Percentiles rank a stretch among this genome's conserved stretches.
Conservation (phyloP, 208 protist genomes). For the Tritrichomonas musculus region DNA sequence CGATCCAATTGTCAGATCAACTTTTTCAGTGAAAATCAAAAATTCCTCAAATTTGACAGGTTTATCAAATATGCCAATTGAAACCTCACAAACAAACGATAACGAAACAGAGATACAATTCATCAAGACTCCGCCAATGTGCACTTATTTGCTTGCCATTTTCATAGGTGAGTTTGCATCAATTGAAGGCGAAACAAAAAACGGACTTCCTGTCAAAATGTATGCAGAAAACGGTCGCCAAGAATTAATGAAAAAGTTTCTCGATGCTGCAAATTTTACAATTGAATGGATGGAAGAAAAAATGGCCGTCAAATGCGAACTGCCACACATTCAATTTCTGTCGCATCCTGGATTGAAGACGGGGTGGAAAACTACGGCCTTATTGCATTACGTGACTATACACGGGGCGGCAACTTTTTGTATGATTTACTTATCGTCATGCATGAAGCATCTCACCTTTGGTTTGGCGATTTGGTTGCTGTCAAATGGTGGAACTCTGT, state of each 20-base stretch:
- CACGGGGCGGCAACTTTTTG: neutral
- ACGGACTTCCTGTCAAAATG: neutral
- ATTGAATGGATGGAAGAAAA: too few species aligned
- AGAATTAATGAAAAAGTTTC: neutral
- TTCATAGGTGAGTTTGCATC: neutral
- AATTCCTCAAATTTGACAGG: neutral
- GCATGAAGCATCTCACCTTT: constrained; percentile 32
- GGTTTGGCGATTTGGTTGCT: constrained; percentile 2
- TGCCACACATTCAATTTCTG: neutral
- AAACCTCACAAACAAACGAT: neutral
- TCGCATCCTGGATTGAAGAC: neutral
- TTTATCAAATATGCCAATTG: neutral
- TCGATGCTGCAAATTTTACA: neutral
- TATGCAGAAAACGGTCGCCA: neutral
- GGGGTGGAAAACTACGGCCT: constrained; percentile 36
- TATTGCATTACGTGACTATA: neutral
- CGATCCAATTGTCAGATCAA: constrained; percentile 32
- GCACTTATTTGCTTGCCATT: constrained; percentile 1
- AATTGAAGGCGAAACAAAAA: neutral
- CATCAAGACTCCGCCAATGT: constrained; percentile 2
- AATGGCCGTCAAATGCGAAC: neutral
- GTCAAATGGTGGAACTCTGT: constrained; percentile 2
- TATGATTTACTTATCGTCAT: neutral
- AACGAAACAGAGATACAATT: neutral
- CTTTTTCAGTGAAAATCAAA: neutral